Base-by-base conservation (phyloP, 108 stramenopile species). In the Pseudonitzschia multistriata region DNA sequence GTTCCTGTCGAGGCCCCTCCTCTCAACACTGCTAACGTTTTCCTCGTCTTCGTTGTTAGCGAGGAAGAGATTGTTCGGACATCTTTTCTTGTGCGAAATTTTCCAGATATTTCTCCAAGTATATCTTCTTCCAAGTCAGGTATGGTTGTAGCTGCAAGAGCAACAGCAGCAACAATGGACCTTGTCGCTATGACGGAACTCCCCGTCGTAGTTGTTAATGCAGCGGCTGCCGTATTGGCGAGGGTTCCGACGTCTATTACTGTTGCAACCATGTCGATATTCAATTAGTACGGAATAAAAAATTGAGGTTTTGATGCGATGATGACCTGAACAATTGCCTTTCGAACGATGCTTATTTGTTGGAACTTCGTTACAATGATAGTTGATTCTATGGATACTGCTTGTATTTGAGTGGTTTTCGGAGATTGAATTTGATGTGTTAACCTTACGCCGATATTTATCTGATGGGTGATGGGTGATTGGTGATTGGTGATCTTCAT, bases 401-500 rank as follows among this genome's bases (percentile, higher is more conserved):
- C n/a, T n/a, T n/a, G n/a, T 45, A 45, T 45, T 39, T 45, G 42
- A 45, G 8, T 45, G 42, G 42, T 45, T 13, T 45, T 45, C 42
- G 42, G 42, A 4, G 42, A 45, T 13, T 10, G 42, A 45, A 45
- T 45, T n/a, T n/a, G n/a, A n/a, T n/a, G n/a, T n/a, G n/a, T n/a
- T n/a, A n/a, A n/a, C n/a, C n/a, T n/a, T n/a, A n/a, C n/a, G n/a
- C n/a, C n/a, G n/a, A n/a, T n/a, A n/a, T n/a, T 52, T n/a, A 52
- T 52, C 22, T 52, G 50, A 52, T 52, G 50, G 42, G 42, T 52
- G 50, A 52, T 52, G 50, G 50, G 25, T 52, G 50, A 52, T 52
- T 24, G 50, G 22, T 52, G 50, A 52, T 52, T 2, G 2, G 19
- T 25, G 2, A 24, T 52, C 8, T 22, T 8, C 24, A 2, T 52